Percentiles rank a stretch among this genome's conserved stretches.
Conservation (phyloP, 202 grass and related monocot genomes). For the Cymbopogon flexuosus region DNA sequence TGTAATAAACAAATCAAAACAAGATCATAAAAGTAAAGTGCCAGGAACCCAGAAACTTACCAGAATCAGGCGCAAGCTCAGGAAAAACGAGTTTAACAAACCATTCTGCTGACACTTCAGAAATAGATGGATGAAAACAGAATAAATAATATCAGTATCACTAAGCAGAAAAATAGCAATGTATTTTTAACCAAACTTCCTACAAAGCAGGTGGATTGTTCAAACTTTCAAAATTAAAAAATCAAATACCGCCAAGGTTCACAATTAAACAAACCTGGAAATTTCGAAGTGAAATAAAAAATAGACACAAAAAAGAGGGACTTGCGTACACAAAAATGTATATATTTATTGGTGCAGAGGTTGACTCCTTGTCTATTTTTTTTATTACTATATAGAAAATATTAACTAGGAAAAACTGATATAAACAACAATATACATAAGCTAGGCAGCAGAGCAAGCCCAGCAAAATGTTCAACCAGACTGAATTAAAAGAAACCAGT, state of each 20-base stretch:
- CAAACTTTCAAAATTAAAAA: not conserved
- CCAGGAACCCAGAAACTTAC: not conserved
- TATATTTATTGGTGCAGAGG: not conserved
- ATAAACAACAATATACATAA: constrained; percentile 24
- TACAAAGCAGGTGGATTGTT: not conserved
- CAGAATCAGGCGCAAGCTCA: not conserved
- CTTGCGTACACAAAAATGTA: not conserved
- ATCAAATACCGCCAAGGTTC: not conserved
- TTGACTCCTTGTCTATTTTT: not conserved
- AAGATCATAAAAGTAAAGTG: not conserved
- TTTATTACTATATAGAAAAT: constrained; percentile 16
- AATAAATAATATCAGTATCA: not conserved
- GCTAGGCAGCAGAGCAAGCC: not conserved
- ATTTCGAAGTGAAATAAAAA: not conserved
- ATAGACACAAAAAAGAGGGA: not conserved
- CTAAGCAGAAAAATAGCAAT: not conserved
- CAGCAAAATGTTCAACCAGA: constrained; percentile 24
- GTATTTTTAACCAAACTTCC: not conserved
- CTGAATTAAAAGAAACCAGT: constrained; percentile 31
- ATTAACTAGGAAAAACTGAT: constrained; percentile 5
- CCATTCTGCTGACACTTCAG: not conserved
- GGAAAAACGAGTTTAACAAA: constrained; percentile 12
- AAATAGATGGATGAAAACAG: not conserved
- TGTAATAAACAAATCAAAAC: constrained; percentile 32
- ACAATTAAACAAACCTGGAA: not conserved